These are phyloP conservation scores for Eleusine coracana DNA, from an alignment of 176 grass and related monocot genomes.

Conservation along the genomic window DNA sequence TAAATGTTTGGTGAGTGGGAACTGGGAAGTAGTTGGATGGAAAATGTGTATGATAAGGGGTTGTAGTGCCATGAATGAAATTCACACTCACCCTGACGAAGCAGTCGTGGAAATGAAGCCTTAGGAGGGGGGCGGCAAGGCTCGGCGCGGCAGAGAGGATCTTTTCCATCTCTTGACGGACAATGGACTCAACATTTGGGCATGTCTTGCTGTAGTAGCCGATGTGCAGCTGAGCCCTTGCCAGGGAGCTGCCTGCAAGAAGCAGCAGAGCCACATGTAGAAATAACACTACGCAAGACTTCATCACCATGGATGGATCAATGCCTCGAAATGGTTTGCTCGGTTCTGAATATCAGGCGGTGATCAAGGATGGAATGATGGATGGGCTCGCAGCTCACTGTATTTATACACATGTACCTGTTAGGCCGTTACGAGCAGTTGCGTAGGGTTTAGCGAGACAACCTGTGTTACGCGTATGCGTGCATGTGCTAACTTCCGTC, in stretches of 20 bases:
- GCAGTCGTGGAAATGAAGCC: slow-evolving; percentile 76
- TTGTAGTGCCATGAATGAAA: neutral
- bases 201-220: slow-evolving; percentile 74
- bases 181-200: slow-evolving; percentile 58
- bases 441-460: neutral
- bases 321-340: neutral
- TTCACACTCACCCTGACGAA: slow-evolving; percentile 49
- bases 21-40: no score
- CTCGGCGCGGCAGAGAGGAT: slow-evolving; percentile 43
- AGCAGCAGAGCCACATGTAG: slow-evolving; percentile 9
- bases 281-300: neutral
- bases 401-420: neutral
- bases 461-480: neutral
- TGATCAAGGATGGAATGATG: neutral
- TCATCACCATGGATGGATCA: slow-evolving; percentile 4
- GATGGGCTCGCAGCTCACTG: neutral
- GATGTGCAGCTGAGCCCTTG: slow-evolving; percentile 45
- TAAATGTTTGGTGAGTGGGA: neutral
- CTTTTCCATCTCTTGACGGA: slow-evolving; percentile 61
- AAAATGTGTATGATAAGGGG: neutral
- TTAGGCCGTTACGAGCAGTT: neutral
- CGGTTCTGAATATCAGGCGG: neutral
- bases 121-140: slow-evolving; percentile 64
- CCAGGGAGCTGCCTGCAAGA: slow-evolving; percentile 17
- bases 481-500: neutral